phyloP scores from a whole-genome alignment of 805 yeast genomes.

The Nakazawaea laoshanensis region DNA sequence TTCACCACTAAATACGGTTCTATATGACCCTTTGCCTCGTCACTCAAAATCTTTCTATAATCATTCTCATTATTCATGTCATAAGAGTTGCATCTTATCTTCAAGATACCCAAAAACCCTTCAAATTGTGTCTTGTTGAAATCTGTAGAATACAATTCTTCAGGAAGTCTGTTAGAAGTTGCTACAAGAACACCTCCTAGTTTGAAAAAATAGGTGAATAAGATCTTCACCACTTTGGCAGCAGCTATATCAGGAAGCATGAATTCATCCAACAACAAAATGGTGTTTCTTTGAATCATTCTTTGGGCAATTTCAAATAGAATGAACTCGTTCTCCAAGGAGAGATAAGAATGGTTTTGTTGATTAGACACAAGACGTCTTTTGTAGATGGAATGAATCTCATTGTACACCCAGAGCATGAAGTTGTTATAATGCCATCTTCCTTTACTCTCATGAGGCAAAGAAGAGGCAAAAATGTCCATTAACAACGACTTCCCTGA shows the following conservation, averaged over 20 bases:
- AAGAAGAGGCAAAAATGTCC: slow-evolving; percentile 60
- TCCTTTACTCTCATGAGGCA: slow-evolving; percentile 56
- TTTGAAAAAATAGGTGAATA: slow-evolving; percentile 63
- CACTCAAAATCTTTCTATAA: slow-evolving; percentile 34
- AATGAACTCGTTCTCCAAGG: slow-evolving; percentile 53
- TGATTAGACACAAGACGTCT: slow-evolving; percentile 27
- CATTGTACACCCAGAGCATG: slow-evolving; percentile 58
- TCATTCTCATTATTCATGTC: slow-evolving; percentile 56
- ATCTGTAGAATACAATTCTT: slow-evolving; percentile 59
- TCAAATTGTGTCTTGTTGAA: slow-evolving; percentile 52
- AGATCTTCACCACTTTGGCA: slow-evolving; percentile 56
- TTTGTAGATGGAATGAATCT: slow-evolving; percentile 47
- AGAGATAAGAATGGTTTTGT: slow-evolving; percentile 22
- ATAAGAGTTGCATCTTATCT: slow-evolving; percentile 48
- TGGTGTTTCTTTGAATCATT: slow-evolving; percentile 48
- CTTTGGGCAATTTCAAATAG: slow-evolving; percentile 60
- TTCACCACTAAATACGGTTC: slow-evolving; percentile 26
- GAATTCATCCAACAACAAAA: slow-evolving; percentile 63
- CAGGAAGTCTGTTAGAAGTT: slow-evolving; percentile 66
- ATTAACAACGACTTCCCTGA: slow-evolving; percentile 69
- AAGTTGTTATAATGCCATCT: slow-evolving; percentile 69
- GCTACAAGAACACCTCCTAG: slow-evolving; percentile 72
- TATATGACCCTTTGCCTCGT: slow-evolving; percentile 13
- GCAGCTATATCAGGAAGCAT: slow-evolving; percentile 72
- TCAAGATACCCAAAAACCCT: slow-evolving; percentile 46